Evolutionary conservation across 345 rosid species (phyloP), one percentile per base, ranked within the genome.

Genomic region (Salix udensis): DNA sequence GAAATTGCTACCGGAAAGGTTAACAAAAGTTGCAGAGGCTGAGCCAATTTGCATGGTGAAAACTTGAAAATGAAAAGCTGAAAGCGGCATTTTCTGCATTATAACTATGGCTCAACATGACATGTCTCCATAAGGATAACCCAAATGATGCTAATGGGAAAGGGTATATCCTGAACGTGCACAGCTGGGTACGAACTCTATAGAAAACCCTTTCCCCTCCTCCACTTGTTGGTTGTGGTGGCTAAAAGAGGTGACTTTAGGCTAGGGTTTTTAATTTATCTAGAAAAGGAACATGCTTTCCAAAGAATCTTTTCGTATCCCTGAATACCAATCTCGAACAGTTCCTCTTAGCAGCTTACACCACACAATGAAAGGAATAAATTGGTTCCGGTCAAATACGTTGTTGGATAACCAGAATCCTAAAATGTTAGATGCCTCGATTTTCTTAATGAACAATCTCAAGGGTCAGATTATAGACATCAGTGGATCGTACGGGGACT

Each of bases 301-400:
- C 26, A 64, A 70, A 75, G 75, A 79, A 69, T 44, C 65, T 72
- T 75, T 34, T 21, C 24, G 24, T 36, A 46, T n/a, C 37, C 23
- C 67, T 24, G 21, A 40, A 68, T 53, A 75, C 74, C 69, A 52
- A 36, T 58, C 61, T 44, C 65, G 9, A 60, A 78, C 76, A 78
- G 80, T 65, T 84, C 21, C 36, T 42, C 76, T 78, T 80, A 64
- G 52, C 82, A 71, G 79, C 76, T 65, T 50, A 48, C 24, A 78
- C 58, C 40, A 15, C 34, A 69, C 40, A 71, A 30, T 40, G 58
- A 31, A 26, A 72, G 16, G 74, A 50, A 79, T 23, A 71, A 76
- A 77, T 40, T 74, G 23, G 70, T 30, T 74, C 36, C 70, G 46
- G 53, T 68, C 44, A 42, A 68, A 67, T 34, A 14, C 31, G 30